Evolutionary conservation across 2,329 filamentous ascomycete genomes (phyloP).

Genomic region (Paecilomyces sp.): DNA sequence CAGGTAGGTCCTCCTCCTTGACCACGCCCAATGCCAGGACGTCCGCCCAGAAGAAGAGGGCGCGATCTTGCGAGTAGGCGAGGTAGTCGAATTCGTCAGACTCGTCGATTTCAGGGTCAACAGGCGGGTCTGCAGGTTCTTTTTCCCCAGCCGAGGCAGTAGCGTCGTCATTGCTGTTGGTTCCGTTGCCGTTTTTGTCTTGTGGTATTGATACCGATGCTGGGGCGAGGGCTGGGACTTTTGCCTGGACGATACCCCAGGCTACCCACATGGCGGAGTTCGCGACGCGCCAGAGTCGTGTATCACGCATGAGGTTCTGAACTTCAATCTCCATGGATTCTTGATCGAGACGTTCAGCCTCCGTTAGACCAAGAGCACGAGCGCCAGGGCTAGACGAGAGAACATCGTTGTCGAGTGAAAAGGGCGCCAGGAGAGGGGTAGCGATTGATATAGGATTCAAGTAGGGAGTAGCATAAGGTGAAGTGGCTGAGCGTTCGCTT

Average conservation of each 20-base stretch:
- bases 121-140: constrained; percentile 15
- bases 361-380: constrained; percentile 33
- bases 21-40: constrained; percentile 70
- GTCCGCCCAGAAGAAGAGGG: constrained; percentile 93
- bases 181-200: constrained; percentile 12
- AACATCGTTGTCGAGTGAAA: constrained; percentile 69
- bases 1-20: constrained; percentile 67
- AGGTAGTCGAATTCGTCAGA: constrained; percentile 89
- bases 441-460: constrained; percentile 48
- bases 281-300: constrained; percentile 75
- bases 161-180: constrained; percentile 3
- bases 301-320: constrained; percentile 66
- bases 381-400: constrained; percentile 50
- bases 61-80: constrained; percentile 80
- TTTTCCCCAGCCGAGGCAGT: constrained; percentile 4
- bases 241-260: constrained; percentile 95
- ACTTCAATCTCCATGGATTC: constrained; percentile 61
- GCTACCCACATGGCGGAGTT: constrained; percentile 89
- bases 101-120: constrained; percentile 45
- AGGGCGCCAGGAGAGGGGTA: constrained; percentile 49
- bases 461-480: constrained; percentile 21
- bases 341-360: constrained; percentile 57
- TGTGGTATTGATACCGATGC: constrained; percentile 4
- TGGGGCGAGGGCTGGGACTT: constrained; percentile 50
- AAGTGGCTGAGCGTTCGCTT: constrained; percentile 12